Percentiles rank a stretch among this genome's conserved stretches.
Conservation (phyloP, 169 alveolate species). For the Cyclospora cayetanensis region DNA sequence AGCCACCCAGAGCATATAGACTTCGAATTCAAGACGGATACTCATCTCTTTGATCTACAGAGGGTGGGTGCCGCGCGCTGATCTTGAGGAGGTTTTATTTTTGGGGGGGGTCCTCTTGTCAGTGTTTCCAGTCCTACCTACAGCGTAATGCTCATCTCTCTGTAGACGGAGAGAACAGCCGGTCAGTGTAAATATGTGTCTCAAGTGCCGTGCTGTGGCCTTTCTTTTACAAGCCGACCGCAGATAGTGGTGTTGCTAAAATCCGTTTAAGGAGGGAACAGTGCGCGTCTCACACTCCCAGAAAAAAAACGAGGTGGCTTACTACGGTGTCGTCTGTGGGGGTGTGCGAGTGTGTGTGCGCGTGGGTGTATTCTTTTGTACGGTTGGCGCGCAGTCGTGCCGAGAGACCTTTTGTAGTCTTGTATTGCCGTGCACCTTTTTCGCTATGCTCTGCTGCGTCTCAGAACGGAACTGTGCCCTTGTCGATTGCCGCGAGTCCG, state of each 20-base stretch:
- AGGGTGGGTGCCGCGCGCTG: conserved; percentile 50
- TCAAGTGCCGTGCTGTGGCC: neutral
- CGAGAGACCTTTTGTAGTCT: too few relatives aligned
- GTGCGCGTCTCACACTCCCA: neutral
- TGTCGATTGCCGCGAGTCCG: conserved; percentile 70
- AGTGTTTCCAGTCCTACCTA: too few relatives aligned
- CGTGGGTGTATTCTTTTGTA: neutral
- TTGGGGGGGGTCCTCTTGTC: neutral
- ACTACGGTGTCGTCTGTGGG: neutral
- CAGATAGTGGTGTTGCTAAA: too few relatives aligned
- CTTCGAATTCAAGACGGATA: conserved; percentile 70
- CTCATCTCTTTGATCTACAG: conserved; percentile 69
- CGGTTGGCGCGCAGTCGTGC: neutral
- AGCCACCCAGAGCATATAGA: neutral
- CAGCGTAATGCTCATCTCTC: neutral
- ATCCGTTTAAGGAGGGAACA: too few relatives aligned
- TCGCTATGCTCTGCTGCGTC: neutral
- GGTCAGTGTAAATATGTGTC: neutral
- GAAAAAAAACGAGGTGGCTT: neutral
- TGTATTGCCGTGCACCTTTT: too few relatives aligned
- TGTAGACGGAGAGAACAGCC: neutral
- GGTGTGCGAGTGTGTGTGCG: neutral
- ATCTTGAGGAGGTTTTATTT: neutral
- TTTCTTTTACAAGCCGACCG: neutral
- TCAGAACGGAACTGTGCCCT: conserved; percentile 59